These are phyloP conservation scores for Chenopodium suecicum DNA, from an alignment of 148 eudicot species.

Conservation along the genomic window DNA sequence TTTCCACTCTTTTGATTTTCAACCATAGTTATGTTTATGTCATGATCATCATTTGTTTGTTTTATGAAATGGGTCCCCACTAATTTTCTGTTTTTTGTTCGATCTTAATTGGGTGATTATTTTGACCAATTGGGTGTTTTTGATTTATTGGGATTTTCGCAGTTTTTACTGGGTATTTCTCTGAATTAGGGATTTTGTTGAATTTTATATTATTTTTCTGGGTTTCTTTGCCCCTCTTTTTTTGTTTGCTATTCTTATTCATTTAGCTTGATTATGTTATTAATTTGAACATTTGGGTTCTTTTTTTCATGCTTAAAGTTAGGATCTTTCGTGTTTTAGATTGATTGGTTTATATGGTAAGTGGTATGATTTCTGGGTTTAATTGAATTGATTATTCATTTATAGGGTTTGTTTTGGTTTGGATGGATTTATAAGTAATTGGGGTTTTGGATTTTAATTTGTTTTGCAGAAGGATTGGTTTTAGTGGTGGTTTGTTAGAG, in stretches of 20 bases:
- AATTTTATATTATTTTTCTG: neutral
- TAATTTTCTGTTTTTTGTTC: neutral
- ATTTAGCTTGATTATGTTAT: neutral
- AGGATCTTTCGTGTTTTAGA: constrained; percentile 7
- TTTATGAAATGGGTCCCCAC: neutral
- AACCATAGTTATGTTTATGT: neutral
- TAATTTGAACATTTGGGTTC: neutral
- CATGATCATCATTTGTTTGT: constrained; percentile 10
- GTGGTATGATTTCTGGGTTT: constrained; percentile 11
- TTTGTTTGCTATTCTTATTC: neutral
- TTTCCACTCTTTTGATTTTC: neutral
- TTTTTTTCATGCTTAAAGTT: neutral
- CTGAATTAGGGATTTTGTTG: neutral
- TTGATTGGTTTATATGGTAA: constrained; percentile 1
- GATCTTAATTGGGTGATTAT: constrained; percentile 1
- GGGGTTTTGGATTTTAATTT: constrained; percentile 8
- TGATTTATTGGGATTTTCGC: neutral
- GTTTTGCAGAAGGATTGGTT: constrained; percentile 18
- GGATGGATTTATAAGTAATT: neutral
- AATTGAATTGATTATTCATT: neutral
- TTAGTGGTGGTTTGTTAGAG: neutral
- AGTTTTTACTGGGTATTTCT: constrained; percentile 17
- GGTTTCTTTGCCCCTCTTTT: neutral
- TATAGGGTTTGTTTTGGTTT: neutral
- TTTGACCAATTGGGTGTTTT: constrained; percentile 4